Base-by-base conservation (phyloP, 441 rosid species). In the Populus hybrid region DNA sequence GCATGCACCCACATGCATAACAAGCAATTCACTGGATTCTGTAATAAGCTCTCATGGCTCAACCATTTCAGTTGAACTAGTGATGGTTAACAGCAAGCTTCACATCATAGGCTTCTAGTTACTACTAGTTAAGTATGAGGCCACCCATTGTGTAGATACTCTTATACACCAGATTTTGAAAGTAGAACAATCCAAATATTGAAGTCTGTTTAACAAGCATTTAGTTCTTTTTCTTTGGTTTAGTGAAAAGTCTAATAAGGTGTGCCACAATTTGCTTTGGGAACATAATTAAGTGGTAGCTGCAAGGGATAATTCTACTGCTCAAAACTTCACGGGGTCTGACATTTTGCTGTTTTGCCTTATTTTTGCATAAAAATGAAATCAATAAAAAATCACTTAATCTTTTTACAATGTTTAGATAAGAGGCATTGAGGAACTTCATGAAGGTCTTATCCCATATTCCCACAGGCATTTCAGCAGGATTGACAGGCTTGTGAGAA, bases 391-490 rank as follows among this genome's bases (percentile, higher is more conserved):
- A 10, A 61, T 61, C 66, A 4, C 3, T n/a, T 18, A 18, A 8
- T 16, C 9, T 24, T 24, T 74, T 24, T 66, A 70, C 46, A 53
- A 68, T 32, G 40, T 72, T 46, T 88, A 94, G 98, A 86, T 91
- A 24, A 91, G 80, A 84, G 97, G 99, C 72, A 82, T 95, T 18
- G 84, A 87, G 10, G 97, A 95, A 84, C 86, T 94, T 67, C 89
- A 92, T 34, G 99, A 95, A 86, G 98, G 95, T 71, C 88, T 92
- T 21, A 89, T 91, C 57, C 98, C 97, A 61, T 95, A 92, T 88
- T 86, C 97, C 10, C 94, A 90, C 82, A 90, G 98, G 84, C 98
- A 95, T 84, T 94, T 89, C 86, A 87, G 81, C 84, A 90, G 99
- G 87, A 81, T 95, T 69, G 99, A 95, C 83, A 87, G 98, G 78